A percentile compares a stretch with the other conserved stretches of the same genome.
phyloP scores from a whole-genome alignment of 1,284 basidiomycete species.

The Naganishia sp. region DNA sequence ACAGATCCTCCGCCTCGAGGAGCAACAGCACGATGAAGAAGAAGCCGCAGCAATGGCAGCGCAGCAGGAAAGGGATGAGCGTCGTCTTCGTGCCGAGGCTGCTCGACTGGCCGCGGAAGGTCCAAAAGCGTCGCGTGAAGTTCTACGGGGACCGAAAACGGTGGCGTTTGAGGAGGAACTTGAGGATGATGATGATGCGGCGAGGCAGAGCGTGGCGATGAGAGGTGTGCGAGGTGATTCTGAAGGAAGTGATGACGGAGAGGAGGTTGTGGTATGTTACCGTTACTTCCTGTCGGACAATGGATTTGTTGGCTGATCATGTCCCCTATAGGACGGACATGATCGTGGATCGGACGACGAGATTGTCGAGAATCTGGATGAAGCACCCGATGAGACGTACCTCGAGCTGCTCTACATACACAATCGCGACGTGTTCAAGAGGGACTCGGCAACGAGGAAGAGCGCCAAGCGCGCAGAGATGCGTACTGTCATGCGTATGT shows the following conservation, averaged over 20 bases:
- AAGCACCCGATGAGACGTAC: slow-evolving; percentile 59
- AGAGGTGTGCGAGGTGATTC: slow-evolving; percentile 36
- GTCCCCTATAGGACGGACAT: slow-evolving; percentile 15
- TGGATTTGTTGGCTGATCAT: background rate
- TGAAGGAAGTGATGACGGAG: slow-evolving; percentile 40
- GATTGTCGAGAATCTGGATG: slow-evolving; percentile 32
- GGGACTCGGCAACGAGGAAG: slow-evolving; percentile 70
- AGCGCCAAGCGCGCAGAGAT: slow-evolving; percentile 67
- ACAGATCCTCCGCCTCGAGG: slow-evolving; percentile 72
- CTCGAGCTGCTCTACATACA: slow-evolving; percentile 74
- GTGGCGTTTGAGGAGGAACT: slow-evolving; percentile 62
- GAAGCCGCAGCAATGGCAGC: slow-evolving; percentile 61
- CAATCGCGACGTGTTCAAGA: slow-evolving; percentile 70
- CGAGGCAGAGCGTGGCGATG: slow-evolving; percentile 28
- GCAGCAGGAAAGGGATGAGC: slow-evolving; percentile 39
- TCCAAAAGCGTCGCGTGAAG: slow-evolving; percentile 33
- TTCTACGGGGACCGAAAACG: slow-evolving; percentile 38
- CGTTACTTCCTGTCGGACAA: too few relatives aligned
- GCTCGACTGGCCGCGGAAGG: slow-evolving; percentile 30
- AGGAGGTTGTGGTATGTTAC: slow-evolving; percentile 24
- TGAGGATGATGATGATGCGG: slow-evolving; percentile 56
- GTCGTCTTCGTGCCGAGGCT: slow-evolving; percentile 25
- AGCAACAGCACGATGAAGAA: slow-evolving; percentile 66
- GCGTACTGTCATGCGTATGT: slow-evolving; percentile 64
- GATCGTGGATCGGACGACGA: slow-evolving; percentile 34